Evolutionary conservation across 2,329 filamentous ascomycete species (phyloP), one percentile per base, ranked within the genome.

Genomic region (Acephala macrosclerotiorum): DNA sequence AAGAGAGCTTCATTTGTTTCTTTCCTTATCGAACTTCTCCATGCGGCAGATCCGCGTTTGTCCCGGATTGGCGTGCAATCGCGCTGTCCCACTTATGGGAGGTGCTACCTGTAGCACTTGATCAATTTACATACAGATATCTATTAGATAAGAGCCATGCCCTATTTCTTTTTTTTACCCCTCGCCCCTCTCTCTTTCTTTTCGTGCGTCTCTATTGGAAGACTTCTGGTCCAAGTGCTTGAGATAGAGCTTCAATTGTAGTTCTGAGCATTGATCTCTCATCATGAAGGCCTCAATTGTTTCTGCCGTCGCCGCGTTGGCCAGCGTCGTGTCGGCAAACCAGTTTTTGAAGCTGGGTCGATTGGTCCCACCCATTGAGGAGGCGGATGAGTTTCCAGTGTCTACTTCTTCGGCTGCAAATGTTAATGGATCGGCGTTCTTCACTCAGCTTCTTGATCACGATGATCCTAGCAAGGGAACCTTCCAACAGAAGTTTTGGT

Each of bases 361-460:
- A 64, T 61, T 75, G 16, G 38, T 72, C 59, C 72, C 71, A 42
- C 73, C 73, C 20, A 35, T 72, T 9, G 71, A 71, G 22, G 38
- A 68, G 36, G 67, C 42, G n/a, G 71, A 74, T 55, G 61, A 67
- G 22, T 65, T 65, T 11, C 57, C 67, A 12, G 56, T 67, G 3
- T 33, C 45, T 40, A 51, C 63, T 11, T 59, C 68, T 20, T 47
- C 45, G 2, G n/a, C 68, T 26, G 47, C 42, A 26, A 70, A 66
- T 55, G 67, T 57, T 20, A 74, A 69, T 7, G 74, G 74, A 2
- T 64, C 67, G 14, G 68, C 64, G 1, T 74, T 73, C 60, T 75
- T 76, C 61, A 66, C 68, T 33, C 87, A 89, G 74, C 78, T 85
- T 61, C 83, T 89, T 58, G 86, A 90, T 72, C 87, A 90, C 75